These are phyloP conservation scores for Lagenaria siceraria DNA, from an alignment of 306 rosid genomes.

Conservation along the genomic window DNA sequence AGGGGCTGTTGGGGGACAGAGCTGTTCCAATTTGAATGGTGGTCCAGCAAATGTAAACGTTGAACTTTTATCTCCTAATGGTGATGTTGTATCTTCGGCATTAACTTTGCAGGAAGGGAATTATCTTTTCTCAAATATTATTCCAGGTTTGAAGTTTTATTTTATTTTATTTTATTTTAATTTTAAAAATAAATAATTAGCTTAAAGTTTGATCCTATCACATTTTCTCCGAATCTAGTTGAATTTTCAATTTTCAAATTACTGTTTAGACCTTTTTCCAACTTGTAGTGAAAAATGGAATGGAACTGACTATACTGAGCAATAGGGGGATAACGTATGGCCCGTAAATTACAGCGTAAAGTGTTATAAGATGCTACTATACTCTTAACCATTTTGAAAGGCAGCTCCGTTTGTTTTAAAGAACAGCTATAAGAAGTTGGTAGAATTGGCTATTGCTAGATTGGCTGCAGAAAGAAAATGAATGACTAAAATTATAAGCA, in stretches of 20 bases:
- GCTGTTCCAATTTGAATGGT: slow-evolving; percentile 58
- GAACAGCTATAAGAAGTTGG: not conserved
- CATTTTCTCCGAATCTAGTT: not conserved
- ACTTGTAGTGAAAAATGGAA: not conserved
- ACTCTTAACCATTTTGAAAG: not conserved
- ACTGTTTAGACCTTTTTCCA: not conserved
- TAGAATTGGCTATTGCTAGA: not conserved
- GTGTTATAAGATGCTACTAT: not conserved
- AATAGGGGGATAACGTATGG: not conserved
- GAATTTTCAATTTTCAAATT: not conserved
- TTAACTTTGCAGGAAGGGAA: slow-evolving; percentile 59
- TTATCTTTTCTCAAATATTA: slow-evolving; percentile 63
- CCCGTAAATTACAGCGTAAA: not conserved
- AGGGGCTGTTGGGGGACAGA: slow-evolving; percentile 84
- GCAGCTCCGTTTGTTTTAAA: not conserved
- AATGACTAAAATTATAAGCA: not conserved
- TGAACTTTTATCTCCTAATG: slow-evolving; percentile 54
- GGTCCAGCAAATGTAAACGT: slow-evolving; percentile 83
- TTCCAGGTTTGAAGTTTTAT: slow-evolving; percentile 54
- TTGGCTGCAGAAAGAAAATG: not conserved
- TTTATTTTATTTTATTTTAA: not conserved
- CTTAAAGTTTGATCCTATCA: not conserved
- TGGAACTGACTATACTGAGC: not conserved
- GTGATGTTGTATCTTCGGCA: slow-evolving; percentile 59
- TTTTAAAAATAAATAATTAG: not conserved